phyloP scores from a whole-genome alignment of 129 eudicot genomes.

The Kitagawia praeruptora region DNA sequence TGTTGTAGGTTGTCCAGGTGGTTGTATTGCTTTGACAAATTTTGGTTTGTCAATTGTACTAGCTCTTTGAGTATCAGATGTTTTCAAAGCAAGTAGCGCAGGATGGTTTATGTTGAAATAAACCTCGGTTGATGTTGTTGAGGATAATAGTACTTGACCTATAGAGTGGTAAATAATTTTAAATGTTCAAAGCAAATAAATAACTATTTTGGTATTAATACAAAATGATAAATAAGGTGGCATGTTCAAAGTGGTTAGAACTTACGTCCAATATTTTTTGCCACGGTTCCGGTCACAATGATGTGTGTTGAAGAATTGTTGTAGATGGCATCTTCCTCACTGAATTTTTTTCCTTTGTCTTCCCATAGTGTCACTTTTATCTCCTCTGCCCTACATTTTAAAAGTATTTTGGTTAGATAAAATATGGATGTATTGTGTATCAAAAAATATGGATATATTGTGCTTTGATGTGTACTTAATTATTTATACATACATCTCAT shows the following conservation, averaged over 20 bases:
- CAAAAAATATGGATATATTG: too few relatives aligned
- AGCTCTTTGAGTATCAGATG: neutral
- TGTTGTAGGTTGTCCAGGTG: too few relatives aligned
- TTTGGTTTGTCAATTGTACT: neutral
- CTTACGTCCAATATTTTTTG: neutral
- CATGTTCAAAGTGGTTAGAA: too few relatives aligned
- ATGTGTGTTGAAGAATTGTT: neutral
- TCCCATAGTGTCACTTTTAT: neutral
- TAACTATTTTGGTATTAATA: too few relatives aligned
- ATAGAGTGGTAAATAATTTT: too few relatives aligned
- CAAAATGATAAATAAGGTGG: neutral
- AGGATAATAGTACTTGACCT: neutral
- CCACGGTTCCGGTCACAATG: neutral
- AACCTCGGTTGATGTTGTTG: neutral
- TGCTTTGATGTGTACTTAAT: too few relatives aligned
- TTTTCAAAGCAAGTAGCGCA: neutral
- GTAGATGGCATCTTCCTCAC: neutral
- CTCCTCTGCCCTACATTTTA: neutral
- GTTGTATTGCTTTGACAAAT: too few relatives aligned
- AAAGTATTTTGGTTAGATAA: too few relatives aligned
- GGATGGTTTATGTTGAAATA: neutral
- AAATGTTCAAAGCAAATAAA: neutral
- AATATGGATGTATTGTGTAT: too few relatives aligned
- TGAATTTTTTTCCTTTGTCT: neutral
- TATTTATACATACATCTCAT: neutral